Evolutionary conservation across 1,139 yeast species (phyloP).

Genomic region (Suhomyces bribrorum): DNA sequence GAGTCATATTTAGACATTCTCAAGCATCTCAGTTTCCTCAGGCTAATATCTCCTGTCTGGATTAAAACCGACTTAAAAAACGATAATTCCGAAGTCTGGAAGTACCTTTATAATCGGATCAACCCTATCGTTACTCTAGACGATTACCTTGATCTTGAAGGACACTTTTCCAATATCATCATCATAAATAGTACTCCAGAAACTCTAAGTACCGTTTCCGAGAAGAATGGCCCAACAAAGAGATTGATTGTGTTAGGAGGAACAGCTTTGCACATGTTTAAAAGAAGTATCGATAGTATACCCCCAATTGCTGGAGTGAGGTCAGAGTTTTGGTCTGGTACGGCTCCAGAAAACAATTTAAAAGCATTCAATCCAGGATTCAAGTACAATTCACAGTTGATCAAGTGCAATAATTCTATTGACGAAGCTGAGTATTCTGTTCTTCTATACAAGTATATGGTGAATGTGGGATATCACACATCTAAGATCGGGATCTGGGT

Average conservation of each 20-base stretch:
- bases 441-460: constrained; percentile 49
- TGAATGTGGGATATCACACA: constrained; percentile 45
- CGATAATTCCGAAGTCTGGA: constrained; percentile 11
- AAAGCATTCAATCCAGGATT: constrained; percentile 44
- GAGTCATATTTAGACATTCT: constrained; percentile 10
- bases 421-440: constrained; percentile 60
- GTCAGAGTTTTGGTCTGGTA: constrained; percentile 4
- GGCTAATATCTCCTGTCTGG: constrained; percentile 12
- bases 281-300: background rate
- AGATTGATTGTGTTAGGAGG: constrained; percentile 14
- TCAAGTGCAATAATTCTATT: constrained; percentile 35
- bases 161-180: constrained; percentile 12
- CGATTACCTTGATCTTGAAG: constrained; percentile 9
- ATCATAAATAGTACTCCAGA: constrained; percentile 12
- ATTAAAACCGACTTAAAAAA: background rate
- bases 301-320: constrained; percentile 6
- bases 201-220: constrained; percentile 7
- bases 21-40: constrained; percentile 9
- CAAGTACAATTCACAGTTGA: constrained; percentile 33
- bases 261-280: background rate
- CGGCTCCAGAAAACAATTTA: background rate
- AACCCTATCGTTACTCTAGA: constrained; percentile 15
- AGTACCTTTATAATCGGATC: constrained; percentile 12
- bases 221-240: constrained; percentile 3
- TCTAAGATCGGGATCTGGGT: constrained; percentile 43